These are phyloP conservation scores for Abrus pulchellus DNA, from an alignment of 306 rosid genomes.

Conservation along the genomic window DNA sequence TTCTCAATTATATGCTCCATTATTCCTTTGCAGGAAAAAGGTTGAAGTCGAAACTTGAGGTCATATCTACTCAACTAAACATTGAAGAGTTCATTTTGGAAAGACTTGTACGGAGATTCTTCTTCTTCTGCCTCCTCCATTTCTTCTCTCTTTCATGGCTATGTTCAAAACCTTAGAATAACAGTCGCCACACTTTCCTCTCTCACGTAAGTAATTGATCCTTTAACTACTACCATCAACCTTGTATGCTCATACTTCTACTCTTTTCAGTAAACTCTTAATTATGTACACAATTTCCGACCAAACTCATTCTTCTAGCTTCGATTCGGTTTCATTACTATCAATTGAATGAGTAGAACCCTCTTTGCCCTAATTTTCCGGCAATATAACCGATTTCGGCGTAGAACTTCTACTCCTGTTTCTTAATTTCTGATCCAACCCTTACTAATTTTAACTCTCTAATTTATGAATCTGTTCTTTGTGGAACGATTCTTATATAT, in stretches of 20 bases:
- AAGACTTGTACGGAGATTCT: slow-evolving; percentile 17
- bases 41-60: slow-evolving; percentile 36
- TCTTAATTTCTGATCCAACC: slow-evolving; percentile 16
- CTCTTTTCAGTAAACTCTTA: slow-evolving; percentile 46
- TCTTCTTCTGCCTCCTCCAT: slow-evolving; percentile 21
- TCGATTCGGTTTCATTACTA: slow-evolving; percentile 38
- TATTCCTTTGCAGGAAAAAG: slow-evolving; percentile 43
- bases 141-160: slow-evolving; percentile 34
- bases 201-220: slow-evolving; percentile 50
- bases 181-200: slow-evolving; percentile 37
- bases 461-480: background rate
- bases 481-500: no score
- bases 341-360: slow-evolving; percentile 9
- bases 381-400: slow-evolving; percentile 17
- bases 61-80: slow-evolving; percentile 42
- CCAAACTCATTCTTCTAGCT: slow-evolving; percentile 1
- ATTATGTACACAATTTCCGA: slow-evolving; percentile 14
- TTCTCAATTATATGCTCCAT: slow-evolving; percentile 25
- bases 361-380: slow-evolving; percentile 52
- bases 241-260: slow-evolving; percentile 30
- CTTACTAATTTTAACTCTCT: background rate
- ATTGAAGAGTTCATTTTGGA: slow-evolving; percentile 42
- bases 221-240: background rate
- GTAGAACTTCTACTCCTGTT: background rate
- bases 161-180: slow-evolving; percentile 38